Conservation (phyloP, 805 yeast genomes). For the Metschnikowia picachoensis region DNA sequence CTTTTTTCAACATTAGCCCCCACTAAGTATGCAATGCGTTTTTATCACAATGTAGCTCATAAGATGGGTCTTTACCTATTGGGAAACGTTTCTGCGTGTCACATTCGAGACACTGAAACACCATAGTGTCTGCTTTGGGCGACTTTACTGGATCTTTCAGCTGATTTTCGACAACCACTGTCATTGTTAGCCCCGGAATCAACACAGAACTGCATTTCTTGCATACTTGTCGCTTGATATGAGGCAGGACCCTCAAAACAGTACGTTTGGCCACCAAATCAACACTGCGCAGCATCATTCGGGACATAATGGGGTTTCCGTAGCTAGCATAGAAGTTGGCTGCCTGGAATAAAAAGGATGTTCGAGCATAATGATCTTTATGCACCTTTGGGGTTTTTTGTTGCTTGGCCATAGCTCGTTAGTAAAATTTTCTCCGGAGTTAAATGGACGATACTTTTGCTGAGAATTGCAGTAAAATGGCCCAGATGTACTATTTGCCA, state of each 20-base stretch:
- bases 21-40: conserved; percentile 1
- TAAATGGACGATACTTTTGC: too few species aligned
- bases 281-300: conserved; percentile 52
- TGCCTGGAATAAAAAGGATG: conserved; percentile 57
- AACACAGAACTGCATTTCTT: conserved; percentile 56
- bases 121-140: conserved; percentile 44
- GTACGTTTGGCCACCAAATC: conserved; percentile 63
- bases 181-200: conserved; percentile 45
- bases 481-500: background rate
- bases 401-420: conserved; percentile 11
- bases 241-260: conserved; percentile 61
- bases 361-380: conserved; percentile 56
- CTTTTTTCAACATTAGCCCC: background rate
- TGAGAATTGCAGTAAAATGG: background rate
- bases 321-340: conserved; percentile 38
- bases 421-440: too few species aligned
- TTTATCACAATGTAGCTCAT: conserved; percentile 44
- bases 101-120: conserved; percentile 50
- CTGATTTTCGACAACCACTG: conserved; percentile 38
- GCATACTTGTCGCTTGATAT: conserved; percentile 64
- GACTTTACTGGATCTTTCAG: conserved; percentile 27
- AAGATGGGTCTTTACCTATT: conserved; percentile 51
- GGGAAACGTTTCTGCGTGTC: conserved; percentile 54
- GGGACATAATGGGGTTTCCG: conserved; percentile 42
- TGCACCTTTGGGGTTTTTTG: conserved; percentile 25